Percentiles rank a stretch among this genome's conserved stretches.
phyloP scores from a whole-genome alignment of 352 stramenopile genomes.

The Globisporangium barbulae region DNA sequence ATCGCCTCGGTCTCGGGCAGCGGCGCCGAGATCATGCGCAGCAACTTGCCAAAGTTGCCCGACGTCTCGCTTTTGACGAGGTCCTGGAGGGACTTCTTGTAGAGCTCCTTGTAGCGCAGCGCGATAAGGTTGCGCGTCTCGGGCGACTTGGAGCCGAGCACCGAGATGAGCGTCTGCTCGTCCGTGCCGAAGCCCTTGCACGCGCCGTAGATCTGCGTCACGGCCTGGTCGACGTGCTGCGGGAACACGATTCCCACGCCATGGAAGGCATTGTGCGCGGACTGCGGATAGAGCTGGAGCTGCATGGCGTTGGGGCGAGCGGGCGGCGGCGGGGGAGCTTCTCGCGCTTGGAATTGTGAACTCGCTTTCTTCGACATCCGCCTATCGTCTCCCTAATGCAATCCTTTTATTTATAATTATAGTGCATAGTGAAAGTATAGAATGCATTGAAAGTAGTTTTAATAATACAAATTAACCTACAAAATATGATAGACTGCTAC shows the following conservation, averaged over 20 bases:
- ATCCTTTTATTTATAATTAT: neutral
- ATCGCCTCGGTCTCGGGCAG: slow-evolving; percentile 58
- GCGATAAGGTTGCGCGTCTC: slow-evolving; percentile 66
- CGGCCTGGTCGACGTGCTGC: slow-evolving; percentile 50
- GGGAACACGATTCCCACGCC: slow-evolving; percentile 38
- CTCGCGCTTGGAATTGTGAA: slow-evolving; percentile 1
- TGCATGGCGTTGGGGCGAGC: neutral
- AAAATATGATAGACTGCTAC: neutral
- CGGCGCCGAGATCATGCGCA: slow-evolving; percentile 57
- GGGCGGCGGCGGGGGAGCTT: neutral
- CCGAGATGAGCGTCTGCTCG: slow-evolving; percentile 51
- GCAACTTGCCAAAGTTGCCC: slow-evolving; percentile 65
- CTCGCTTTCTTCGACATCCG: neutral
- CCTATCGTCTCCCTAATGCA: neutral
- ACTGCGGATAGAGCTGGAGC: slow-evolving; percentile 61
- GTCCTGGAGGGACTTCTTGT: slow-evolving; percentile 49
- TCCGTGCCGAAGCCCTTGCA: slow-evolving; percentile 72
- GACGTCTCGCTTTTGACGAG: slow-evolving; percentile 66
- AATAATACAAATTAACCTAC: neutral
- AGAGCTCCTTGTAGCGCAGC: slow-evolving; percentile 65
- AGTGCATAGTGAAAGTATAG: too few relatives aligned
- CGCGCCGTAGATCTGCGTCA: slow-evolving; percentile 65
- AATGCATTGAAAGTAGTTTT: too few relatives aligned
- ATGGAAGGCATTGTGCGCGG: slow-evolving; percentile 54
- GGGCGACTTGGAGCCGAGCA: slow-evolving; percentile 39